A percentile compares a stretch with the other conserved stretches of the same genome.
Conservation (phyloP, 192 early-diverging fungal species). For the Entomortierella parvispora region DNA sequence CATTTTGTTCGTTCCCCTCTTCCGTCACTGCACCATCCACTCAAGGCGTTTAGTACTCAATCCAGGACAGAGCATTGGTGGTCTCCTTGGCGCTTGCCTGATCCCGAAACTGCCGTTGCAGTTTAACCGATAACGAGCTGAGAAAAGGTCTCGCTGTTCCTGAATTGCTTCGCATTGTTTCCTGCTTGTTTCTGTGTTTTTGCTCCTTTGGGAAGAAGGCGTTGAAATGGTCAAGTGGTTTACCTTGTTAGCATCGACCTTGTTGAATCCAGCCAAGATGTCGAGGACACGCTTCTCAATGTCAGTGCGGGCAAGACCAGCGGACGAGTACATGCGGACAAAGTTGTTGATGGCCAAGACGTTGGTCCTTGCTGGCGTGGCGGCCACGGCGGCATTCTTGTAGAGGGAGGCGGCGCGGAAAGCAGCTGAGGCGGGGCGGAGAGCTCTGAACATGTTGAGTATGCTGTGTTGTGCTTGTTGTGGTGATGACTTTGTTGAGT, state of each 20-base stretch:
- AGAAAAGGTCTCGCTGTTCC: too few relatives aligned
- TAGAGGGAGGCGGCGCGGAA: slow-evolving; percentile 39
- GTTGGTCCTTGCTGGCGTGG: slow-evolving; percentile 26
- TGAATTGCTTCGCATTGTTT: too few relatives aligned
- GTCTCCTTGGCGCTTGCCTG: too few relatives aligned
- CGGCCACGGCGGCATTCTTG: slow-evolving; percentile 37
- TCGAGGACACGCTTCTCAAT: slow-evolving; percentile 91
- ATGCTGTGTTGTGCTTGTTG: slow-evolving; percentile 10
- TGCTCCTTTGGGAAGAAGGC: too few relatives aligned
- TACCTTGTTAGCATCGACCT: slow-evolving; percentile 94
- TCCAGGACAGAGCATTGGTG: too few relatives aligned
- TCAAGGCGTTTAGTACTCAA: too few relatives aligned
- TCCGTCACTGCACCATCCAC: too few relatives aligned
- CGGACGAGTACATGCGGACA: slow-evolving; percentile 80
- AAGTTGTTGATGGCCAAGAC: slow-evolving; percentile 50
- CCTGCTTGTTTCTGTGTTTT: too few relatives aligned
- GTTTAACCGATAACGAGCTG: too few relatives aligned
- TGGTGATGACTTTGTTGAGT: neutral
- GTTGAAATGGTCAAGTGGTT: neutral
- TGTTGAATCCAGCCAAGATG: slow-evolving; percentile 95
- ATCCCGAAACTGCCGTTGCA: too few relatives aligned
- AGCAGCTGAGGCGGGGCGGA: slow-evolving; percentile 40
- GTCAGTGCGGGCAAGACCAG: slow-evolving; percentile 70
- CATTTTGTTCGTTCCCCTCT: too few relatives aligned
- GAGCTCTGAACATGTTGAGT: slow-evolving; percentile 45